phyloP scores from a whole-genome alignment of 257 asterid genomes.

The Nicotiana sylvestris region DNA sequence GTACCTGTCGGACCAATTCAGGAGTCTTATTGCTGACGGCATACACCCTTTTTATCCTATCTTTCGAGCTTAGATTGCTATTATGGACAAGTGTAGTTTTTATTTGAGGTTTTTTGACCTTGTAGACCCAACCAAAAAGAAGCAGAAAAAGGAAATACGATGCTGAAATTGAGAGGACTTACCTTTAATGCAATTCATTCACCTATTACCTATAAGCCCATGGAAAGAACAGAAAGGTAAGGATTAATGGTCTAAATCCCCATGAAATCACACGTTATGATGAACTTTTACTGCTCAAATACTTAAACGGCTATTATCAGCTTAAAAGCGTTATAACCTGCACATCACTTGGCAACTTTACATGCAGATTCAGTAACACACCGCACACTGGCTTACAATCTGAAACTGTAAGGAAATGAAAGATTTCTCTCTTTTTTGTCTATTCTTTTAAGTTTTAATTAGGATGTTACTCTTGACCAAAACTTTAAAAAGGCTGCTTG shows the following conservation, averaged over 20 bases:
- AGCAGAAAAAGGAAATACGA: neutral
- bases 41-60: neutral
- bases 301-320: neutral
- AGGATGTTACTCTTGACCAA: neutral
- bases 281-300: neutral
- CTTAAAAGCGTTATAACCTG: neutral
- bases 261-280: neutral
- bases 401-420: neutral
- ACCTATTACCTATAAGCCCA: neutral
- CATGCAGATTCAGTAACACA: neutral
- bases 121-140: slow-evolving; percentile 3
- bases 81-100: neutral
- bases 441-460: neutral
- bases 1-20: neutral
- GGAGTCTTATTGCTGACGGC: neutral
- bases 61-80: neutral
- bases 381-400: neutral
- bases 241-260: neutral
- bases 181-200: neutral
- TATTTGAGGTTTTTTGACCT: slow-evolving; percentile 5
- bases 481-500: neutral
- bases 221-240: neutral
- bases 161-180: neutral
- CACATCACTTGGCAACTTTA: neutral
- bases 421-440: neutral